Evolutionary conservation across 148 eudicot genomes (phyloP).

Genomic region (Chenopodium berlandieri): DNA sequence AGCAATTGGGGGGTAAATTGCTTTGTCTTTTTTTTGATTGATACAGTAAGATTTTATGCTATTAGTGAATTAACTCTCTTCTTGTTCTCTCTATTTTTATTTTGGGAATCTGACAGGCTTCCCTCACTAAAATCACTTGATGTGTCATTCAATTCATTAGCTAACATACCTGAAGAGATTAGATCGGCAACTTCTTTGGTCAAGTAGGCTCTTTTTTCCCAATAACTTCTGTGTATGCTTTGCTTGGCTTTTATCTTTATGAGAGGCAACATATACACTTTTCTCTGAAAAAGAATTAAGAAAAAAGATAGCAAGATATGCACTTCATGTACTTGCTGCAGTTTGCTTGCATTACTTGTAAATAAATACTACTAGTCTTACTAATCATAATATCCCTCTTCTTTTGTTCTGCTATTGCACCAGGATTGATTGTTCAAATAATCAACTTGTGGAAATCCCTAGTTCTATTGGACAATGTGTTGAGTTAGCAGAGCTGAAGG

Average conservation of each 20-base stretch:
- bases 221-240: background rate
- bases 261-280: background rate
- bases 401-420: slow-evolving; percentile 12
- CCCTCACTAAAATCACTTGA: slow-evolving; percentile 72
- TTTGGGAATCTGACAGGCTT: slow-evolving; percentile 49
- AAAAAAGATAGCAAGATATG: background rate
- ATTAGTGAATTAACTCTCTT: slow-evolving; percentile 9
- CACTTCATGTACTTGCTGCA: slow-evolving; percentile 7
- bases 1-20: slow-evolving; percentile 87
- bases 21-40: slow-evolving; percentile 8
- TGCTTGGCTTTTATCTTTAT: background rate
- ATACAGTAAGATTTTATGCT: slow-evolving; percentile 8
- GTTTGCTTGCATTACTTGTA: background rate
- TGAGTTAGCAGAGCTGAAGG: slow-evolving; percentile 82
- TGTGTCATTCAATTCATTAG: slow-evolving; percentile 63
- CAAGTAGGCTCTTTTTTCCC: slow-evolving; percentile 53
- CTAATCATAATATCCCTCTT: background rate
- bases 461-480: slow-evolving; percentile 71
- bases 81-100: slow-evolving; percentile 6
- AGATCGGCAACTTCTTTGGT: slow-evolving; percentile 82
- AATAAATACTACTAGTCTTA: background rate
- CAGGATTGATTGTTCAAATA: slow-evolving; percentile 97
- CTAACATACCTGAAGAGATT: slow-evolving; percentile 69
- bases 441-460: slow-evolving; percentile 68
- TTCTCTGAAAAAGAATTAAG: background rate